Percentiles rank a stretch among this genome's conserved stretches.
Conservation (phyloP, 2,329 filamentous ascomycete genomes). For the Monilinia polystroma region DNA sequence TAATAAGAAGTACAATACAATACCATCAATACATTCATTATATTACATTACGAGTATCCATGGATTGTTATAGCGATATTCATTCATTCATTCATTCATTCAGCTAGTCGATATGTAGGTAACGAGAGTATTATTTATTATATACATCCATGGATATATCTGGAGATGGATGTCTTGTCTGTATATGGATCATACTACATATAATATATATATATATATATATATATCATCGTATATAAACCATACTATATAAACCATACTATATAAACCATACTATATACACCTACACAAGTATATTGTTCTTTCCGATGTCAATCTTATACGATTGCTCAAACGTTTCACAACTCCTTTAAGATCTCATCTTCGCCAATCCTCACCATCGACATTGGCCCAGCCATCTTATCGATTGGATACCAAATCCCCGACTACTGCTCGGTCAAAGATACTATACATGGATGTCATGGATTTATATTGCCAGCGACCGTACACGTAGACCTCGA, state of each 20-base stretch:
- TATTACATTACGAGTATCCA: no score
- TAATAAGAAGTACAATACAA: no score
- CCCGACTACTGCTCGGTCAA: conserved; percentile 14
- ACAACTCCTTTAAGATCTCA: conserved; percentile 4
- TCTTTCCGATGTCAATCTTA: background rate
- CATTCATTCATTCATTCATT: no score
- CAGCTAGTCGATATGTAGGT: no score
- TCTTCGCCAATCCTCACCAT: background rate
- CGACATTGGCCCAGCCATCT: background rate
- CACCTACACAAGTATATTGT: background rate
- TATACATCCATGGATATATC: no score
- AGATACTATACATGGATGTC: background rate
- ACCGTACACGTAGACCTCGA: conserved; percentile 19
- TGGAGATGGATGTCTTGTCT: no score
- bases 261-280: no score
- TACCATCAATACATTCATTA: no score
- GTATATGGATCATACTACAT: no score
- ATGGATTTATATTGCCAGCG: conserved; percentile 17
- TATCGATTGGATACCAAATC: conserved; percentile 16
- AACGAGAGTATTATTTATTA: no score
- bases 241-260: background rate
- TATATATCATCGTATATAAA: background rate
- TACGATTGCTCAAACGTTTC: background rate
- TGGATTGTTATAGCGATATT: no score
- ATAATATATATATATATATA: no score